These are phyloP conservation scores for Geranium rotundifolium DNA, from an alignment of 345 rosid genomes.

Conservation along the genomic window DNA sequence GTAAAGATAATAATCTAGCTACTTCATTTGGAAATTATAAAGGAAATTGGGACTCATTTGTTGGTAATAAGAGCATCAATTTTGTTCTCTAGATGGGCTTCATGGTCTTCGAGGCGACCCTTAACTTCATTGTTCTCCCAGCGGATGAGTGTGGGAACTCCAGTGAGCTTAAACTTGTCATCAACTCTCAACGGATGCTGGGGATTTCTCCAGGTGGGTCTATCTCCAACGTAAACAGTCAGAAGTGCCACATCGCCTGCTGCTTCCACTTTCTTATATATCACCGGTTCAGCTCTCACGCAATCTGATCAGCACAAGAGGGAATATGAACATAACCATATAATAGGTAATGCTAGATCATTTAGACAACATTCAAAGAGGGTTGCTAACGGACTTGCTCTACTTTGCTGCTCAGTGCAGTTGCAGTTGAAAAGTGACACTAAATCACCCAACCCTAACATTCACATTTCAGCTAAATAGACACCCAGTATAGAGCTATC, in stretches of 20 bases:
- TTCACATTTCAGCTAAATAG: no score
- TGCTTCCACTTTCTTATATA: constrained; percentile 59
- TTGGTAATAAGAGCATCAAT: constrained; percentile 40
- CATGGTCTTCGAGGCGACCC: constrained; percentile 71
- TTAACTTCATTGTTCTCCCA: constrained; percentile 47
- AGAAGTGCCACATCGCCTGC: constrained; percentile 48
- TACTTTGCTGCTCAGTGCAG: no score
- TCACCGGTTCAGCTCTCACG: constrained; percentile 90
- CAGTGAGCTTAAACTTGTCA: constrained; percentile 61
- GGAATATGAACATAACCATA: background rate
- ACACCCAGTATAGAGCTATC: no score
- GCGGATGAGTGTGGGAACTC: constrained; percentile 68
- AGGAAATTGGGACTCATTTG: constrained; percentile 9
- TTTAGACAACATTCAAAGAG: no score
- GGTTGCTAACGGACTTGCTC: no score
- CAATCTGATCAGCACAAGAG: constrained; percentile 36
- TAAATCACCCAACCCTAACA: no score
- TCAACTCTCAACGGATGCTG: constrained; percentile 60
- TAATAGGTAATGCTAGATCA: background rate
- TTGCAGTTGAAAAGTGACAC: no score
- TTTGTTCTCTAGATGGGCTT: constrained; percentile 60
- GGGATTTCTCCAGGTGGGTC: constrained; percentile 78
- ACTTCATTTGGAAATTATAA: no score
- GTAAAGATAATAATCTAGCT: no score
- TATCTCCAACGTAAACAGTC: constrained; percentile 72